Conservation (phyloP, 257 asterid genomes). For the Paulownia fortunei region DNA sequence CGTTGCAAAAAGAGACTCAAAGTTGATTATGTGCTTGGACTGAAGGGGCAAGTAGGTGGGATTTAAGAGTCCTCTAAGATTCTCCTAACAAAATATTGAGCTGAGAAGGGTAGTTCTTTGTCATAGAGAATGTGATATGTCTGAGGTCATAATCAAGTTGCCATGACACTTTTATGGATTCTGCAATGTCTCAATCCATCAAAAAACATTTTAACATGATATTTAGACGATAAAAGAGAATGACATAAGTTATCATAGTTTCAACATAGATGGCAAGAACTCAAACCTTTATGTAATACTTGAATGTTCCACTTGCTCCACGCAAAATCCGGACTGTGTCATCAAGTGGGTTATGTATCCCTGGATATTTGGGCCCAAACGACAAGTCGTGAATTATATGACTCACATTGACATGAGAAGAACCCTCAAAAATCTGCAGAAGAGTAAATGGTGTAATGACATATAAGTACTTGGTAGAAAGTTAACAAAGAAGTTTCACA, state of each 20-base stretch:
- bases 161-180: background rate
- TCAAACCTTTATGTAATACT: conserved; percentile 94
- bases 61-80: background rate
- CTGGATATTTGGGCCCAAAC: conserved; percentile 98
- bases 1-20: conserved; percentile 3
- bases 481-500: background rate
- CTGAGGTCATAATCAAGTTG: background rate
- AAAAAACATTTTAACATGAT: background rate
- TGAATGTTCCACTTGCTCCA: conserved; percentile 93
- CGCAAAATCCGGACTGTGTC: conserved; percentile 82
- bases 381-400: conserved; percentile 92
- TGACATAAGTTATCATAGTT: background rate
- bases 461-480: conserved; percentile 11
- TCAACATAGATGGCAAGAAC: conserved; percentile 12
- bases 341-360: conserved; percentile 97
- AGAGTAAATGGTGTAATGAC: conserved; percentile 19
- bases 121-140: background rate
- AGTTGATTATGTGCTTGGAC: conserved; percentile 9
- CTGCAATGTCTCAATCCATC: conserved; percentile 24
- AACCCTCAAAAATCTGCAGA: conserved; percentile 84
- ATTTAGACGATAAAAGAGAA: background rate
- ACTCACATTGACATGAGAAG: conserved; percentile 95
- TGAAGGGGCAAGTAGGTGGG: conserved; percentile 13
- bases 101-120: conserved; percentile 20
- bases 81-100: conserved; percentile 8